Base-by-base conservation (phyloP, 2,329 filamentous ascomycete genomes). In the Microthyrium microscopicum region DNA sequence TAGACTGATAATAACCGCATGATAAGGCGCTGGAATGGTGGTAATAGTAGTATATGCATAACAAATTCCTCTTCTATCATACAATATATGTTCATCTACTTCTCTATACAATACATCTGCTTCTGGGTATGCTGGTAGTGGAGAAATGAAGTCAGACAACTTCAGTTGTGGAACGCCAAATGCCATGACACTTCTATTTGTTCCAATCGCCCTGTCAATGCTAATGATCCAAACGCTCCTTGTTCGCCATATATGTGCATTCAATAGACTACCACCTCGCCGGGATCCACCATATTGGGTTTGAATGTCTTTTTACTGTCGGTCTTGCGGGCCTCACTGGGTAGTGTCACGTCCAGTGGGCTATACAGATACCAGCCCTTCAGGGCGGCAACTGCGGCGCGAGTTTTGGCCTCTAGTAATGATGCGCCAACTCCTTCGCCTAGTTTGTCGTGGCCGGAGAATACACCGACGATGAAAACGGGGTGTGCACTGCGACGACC, bases 331-430 rank as follows among this genome's bases (percentile, higher is more conserved):
- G 51, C 60, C 40, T 64, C 62, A 42, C 62, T 68, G 18, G 68
- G 67, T 34, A 68, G 49, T 20, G 58, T 57, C 5, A 61, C 54
- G 17, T 62, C 52, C 21, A 68, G 50, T 1, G 89, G 87, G 53
- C 76, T 85, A 62, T 98, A 98, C 34, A 98, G 64, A 56, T 98
- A 98, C 89, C 89, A 98, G 5, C 77, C 68, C 65, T 93, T 92
- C 49, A 98, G 64, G 13, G 84, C 76, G 41, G 78, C 76, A 48
- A 91, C 85, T 24, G 81, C 73, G 15, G 89, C 89, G 53, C 81
- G 70, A 41, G 70, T 66, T 41, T 82, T 72, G 20, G 80, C 87
- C 46, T 83, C 70, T 43, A 83, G 66, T 36, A 95, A 61, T 54
- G 70, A 85, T 31, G 77, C 62, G 17, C 80, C 89, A 15, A 75